These are phyloP conservation scores for Gastrolobium bilobum DNA, from an alignment of 306 rosid genomes.

Conservation along the genomic window DNA sequence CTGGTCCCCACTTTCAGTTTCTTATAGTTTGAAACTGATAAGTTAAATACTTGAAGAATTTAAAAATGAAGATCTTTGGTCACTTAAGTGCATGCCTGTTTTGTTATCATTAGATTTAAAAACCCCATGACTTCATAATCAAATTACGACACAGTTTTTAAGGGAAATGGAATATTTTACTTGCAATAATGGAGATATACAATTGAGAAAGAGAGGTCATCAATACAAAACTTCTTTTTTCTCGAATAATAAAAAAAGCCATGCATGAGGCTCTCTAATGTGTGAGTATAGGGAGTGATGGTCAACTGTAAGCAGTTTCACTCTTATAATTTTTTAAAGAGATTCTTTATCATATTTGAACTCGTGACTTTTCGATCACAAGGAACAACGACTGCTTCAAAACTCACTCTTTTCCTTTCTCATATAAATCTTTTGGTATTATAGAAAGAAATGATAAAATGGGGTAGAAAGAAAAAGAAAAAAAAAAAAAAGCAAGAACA, in stretches of 20 bases:
- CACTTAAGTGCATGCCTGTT: constrained; percentile 10
- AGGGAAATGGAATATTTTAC: constrained; percentile 26
- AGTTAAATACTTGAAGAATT: constrained; percentile 17
- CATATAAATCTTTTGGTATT: background rate
- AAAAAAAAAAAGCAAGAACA: background rate
- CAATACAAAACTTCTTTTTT: background rate
- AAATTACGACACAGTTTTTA: background rate
- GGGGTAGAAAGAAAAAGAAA: background rate
- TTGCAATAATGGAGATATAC: background rate
- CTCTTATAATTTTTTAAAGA: too few relatives aligned
- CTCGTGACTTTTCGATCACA: too few relatives aligned
- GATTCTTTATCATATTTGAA: too few relatives aligned
- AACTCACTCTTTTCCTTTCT: too few relatives aligned
- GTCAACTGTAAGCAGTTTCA: too few relatives aligned
- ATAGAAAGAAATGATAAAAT: constrained; percentile 1
- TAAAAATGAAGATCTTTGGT: background rate
- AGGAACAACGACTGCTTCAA: too few relatives aligned
- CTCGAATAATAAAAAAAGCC: too few relatives aligned
- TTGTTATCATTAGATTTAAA: background rate
- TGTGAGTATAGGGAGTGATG: too few relatives aligned
- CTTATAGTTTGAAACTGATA: background rate
- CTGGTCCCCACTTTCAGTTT: background rate
- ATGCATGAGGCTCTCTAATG: too few relatives aligned
- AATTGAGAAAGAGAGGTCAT: constrained; percentile 23
- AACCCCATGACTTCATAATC: constrained; percentile 35